These are phyloP conservation scores for Ramaria sp. DNA, from an alignment of 768 basidiomycete species.

Conservation along the genomic window DNA sequence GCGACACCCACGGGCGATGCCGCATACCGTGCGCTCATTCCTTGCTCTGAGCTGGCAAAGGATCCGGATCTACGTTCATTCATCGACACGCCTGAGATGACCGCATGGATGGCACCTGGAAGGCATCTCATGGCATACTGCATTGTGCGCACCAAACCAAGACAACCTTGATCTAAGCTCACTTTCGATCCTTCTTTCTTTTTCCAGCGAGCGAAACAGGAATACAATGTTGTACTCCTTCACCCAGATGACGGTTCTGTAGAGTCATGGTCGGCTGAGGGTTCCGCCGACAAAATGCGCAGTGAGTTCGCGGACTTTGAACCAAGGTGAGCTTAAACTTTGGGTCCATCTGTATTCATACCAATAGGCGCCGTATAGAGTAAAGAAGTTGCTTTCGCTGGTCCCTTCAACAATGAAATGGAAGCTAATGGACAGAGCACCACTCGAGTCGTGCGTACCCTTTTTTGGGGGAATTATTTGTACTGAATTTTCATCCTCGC, in stretches of 20 bases:
- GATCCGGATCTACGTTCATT: constrained; percentile 43
- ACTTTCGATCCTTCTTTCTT: neutral
- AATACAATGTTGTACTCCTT: constrained; percentile 26
- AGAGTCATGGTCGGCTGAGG: constrained; percentile 36
- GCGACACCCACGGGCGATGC: constrained; percentile 47
- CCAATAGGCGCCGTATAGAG: constrained; percentile 5
- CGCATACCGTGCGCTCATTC: constrained; percentile 38
- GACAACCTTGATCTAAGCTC: neutral
- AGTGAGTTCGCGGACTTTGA: constrained; percentile 38
- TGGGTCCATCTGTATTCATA: neutral
- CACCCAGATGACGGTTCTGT: constrained; percentile 30
- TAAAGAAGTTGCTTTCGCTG: constrained; percentile 35
- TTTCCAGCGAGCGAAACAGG: constrained; percentile 14
- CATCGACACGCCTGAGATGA: constrained; percentile 41
- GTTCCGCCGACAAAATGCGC: constrained; percentile 34
- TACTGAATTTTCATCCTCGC: neutral
- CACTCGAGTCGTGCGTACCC: constrained; percentile 24
- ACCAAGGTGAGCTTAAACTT: constrained; percentile 20
- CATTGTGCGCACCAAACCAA: constrained; percentile 20
- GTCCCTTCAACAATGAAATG: constrained; percentile 35
- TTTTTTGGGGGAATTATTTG: too few relatives aligned
- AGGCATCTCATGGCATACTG: constrained; percentile 34
- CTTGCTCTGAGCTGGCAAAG: constrained; percentile 1
- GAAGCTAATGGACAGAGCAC: constrained; percentile 37
- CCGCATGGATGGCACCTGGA: constrained; percentile 48